Percentiles rank a stretch among this genome's conserved stretches.
Conservation (phyloP, 306 rosid species). For the Leucaena leucocephala region DNA sequence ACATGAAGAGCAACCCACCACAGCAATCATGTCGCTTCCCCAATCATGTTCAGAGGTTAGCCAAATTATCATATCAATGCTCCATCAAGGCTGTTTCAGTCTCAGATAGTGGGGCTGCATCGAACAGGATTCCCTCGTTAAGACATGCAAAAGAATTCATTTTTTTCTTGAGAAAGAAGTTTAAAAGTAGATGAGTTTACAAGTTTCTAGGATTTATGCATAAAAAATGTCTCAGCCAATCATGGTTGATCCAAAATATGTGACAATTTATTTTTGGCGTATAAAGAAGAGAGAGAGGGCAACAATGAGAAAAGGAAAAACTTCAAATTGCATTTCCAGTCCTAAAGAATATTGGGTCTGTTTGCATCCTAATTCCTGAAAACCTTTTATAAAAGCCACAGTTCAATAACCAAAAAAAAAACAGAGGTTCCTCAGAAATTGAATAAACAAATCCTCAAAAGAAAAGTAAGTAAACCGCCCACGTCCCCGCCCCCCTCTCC, state of each 20-base stretch:
- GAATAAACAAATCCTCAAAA: background rate
- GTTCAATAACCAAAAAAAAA: background rate
- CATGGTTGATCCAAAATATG: conserved; percentile 17
- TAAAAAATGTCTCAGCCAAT: background rate
- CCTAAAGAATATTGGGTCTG: conserved; percentile 11
- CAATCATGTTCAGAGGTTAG: conserved; percentile 31
- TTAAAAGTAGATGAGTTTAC: background rate
- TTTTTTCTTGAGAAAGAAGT: background rate
- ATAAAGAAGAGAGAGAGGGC: background rate
- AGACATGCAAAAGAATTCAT: background rate
- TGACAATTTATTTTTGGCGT: background rate
- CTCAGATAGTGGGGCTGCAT: conserved; percentile 96
- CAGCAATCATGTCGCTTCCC: conserved; percentile 34
- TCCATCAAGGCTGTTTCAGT: conserved; percentile 97
- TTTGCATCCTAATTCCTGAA: conserved; percentile 6
- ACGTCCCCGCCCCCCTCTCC: background rate
- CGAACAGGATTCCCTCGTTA: conserved; percentile 35
- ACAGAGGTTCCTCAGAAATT: background rate
- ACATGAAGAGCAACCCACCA: conserved; percentile 44
- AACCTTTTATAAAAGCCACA: background rate
- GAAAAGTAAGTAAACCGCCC: background rate
- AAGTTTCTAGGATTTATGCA: conserved; percentile 16
- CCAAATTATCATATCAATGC: conserved; percentile 52
- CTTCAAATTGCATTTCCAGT: conserved; percentile 17
- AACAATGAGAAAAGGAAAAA: background rate